Evolutionary conservation across 306 rosid genomes (phyloP).

Genomic region (Rosa chinensis): DNA sequence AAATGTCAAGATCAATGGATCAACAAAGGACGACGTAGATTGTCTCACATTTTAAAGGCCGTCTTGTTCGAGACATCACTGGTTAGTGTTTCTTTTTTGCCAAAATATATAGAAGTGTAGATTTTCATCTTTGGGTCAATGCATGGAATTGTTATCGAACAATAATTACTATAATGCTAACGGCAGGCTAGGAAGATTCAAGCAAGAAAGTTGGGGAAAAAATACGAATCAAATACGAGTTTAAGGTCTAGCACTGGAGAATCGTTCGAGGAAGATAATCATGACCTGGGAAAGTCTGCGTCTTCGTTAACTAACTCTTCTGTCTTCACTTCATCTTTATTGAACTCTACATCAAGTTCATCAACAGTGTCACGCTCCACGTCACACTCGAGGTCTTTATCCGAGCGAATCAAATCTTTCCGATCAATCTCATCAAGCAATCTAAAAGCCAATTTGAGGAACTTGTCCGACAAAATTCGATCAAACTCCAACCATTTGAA

Average conservation of each 20-base stretch:
- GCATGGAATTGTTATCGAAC: neutral
- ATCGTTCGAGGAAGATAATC: neutral
- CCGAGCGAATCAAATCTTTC: slow-evolving; percentile 2
- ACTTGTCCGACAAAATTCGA: neutral
- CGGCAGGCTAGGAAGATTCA: neutral
- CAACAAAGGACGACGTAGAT: neutral
- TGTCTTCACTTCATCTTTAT: neutral
- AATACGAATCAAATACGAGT: neutral
- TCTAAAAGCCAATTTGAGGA: slow-evolving; percentile 1
- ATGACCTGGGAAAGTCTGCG: neutral
- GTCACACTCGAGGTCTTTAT: slow-evolving; percentile 5
- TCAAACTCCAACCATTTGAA: neutral
- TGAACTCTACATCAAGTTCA: neutral
- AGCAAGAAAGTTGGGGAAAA: neutral
- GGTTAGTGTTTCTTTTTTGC: slow-evolving; percentile 6
- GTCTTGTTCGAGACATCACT: neutral
- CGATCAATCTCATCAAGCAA: neutral
- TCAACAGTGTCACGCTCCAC: neutral
- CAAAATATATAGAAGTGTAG: neutral
- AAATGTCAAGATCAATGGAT: neutral
- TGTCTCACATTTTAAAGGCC: neutral
- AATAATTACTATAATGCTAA: neutral
- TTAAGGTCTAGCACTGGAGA: neutral
- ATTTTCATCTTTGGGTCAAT: neutral
- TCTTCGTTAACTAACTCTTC: neutral